These are phyloP conservation scores for Prosopis cineraria DNA, from an alignment of 306 rosid genomes.

Conservation along the genomic window DNA sequence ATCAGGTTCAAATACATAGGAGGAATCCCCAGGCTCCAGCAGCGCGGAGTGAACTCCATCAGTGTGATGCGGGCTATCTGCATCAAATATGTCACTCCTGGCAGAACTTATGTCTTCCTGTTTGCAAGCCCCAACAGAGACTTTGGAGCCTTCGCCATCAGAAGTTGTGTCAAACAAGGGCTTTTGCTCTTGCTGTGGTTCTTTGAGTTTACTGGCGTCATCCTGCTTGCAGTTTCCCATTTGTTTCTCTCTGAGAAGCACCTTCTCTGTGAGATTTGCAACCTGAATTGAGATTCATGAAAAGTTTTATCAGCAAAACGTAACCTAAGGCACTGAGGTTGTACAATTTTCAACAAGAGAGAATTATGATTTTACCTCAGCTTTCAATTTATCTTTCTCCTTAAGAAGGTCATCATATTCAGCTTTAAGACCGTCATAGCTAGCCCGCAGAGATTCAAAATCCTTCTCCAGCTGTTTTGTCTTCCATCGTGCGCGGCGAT, in stretches of 20 bases:
- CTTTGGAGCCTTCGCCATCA: slow-evolving; percentile 56
- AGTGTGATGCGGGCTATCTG: slow-evolving; percentile 63
- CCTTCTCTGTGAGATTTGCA: slow-evolving; percentile 47
- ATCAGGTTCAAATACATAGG: slow-evolving; percentile 52
- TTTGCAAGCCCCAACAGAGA: slow-evolving; percentile 45
- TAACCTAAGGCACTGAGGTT: background rate
- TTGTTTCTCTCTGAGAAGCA: slow-evolving; percentile 40
- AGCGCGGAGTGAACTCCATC: slow-evolving; percentile 59
- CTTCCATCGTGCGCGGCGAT: slow-evolving; percentile 73
- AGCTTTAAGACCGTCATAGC: slow-evolving; percentile 52
- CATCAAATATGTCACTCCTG: slow-evolving; percentile 67
- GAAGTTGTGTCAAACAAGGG: slow-evolving; percentile 36
- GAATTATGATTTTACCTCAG: slow-evolving; percentile 47
- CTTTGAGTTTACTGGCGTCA: slow-evolving; percentile 40
- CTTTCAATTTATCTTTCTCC: slow-evolving; percentile 57
- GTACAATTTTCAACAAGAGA: background rate
- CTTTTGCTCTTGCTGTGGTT: slow-evolving; percentile 26
- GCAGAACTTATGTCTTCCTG: slow-evolving; percentile 58
- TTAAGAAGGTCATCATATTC: slow-evolving; percentile 53
- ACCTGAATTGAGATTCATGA: slow-evolving; percentile 41
- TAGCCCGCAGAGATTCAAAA: slow-evolving; percentile 47
- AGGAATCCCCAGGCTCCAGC: slow-evolving; percentile 53
- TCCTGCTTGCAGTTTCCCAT: slow-evolving; percentile 23
- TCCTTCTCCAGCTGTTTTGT: slow-evolving; percentile 75
- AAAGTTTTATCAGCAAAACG: background rate